Evolutionary conservation across 2,329 filamentous ascomycete genomes (phyloP).

Genomic region (Emydomyces testavorans): DNA sequence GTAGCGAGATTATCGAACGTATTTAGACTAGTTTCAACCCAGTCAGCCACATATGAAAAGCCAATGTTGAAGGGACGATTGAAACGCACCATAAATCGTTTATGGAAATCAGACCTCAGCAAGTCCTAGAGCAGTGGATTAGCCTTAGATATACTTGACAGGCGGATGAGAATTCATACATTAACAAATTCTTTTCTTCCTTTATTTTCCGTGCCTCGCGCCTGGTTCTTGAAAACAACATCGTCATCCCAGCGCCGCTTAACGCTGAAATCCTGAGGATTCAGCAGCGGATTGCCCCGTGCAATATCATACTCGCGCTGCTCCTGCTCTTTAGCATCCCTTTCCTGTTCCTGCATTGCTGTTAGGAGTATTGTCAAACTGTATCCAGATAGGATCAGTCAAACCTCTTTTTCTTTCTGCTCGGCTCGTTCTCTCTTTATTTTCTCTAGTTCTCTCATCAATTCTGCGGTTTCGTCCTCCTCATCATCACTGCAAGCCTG

Average conservation of each 20-base stretch:
- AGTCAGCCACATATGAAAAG: conserved; percentile 4
- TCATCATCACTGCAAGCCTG: conserved; percentile 48
- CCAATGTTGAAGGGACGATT: neutral
- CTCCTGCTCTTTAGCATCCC: conserved; percentile 69
- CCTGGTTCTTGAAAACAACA: conserved; percentile 98
- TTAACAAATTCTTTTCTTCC: conserved; percentile 96
- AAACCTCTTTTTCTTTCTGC: conserved; percentile 61
- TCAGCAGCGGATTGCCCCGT: conserved; percentile 81
- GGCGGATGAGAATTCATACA: conserved; percentile 37
- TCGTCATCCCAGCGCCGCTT: conserved; percentile 91
- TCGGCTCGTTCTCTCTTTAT: conserved; percentile 79
- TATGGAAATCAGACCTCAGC: conserved; percentile 91
- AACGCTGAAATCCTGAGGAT: conserved; percentile 76
- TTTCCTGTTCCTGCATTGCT: conserved; percentile 57
- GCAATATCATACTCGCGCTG: conserved; percentile 80
- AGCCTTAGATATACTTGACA: conserved; percentile 17
- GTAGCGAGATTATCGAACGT: conserved; percentile 16
- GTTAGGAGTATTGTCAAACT: neutral
- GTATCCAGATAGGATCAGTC: conserved; percentile 1
- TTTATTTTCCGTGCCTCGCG: conserved; percentile 83
- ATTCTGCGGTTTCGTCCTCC: conserved; percentile 73
- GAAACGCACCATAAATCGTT: conserved; percentile 65
- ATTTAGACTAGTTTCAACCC: conserved; percentile 12
- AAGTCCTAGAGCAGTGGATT: conserved; percentile 50
- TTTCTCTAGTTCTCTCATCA: conserved; percentile 87